Evolutionary conservation across 257 asterid genomes (phyloP), one percentile per base, ranked within the genome.

Genomic region (Przewalskia tangutica): DNA sequence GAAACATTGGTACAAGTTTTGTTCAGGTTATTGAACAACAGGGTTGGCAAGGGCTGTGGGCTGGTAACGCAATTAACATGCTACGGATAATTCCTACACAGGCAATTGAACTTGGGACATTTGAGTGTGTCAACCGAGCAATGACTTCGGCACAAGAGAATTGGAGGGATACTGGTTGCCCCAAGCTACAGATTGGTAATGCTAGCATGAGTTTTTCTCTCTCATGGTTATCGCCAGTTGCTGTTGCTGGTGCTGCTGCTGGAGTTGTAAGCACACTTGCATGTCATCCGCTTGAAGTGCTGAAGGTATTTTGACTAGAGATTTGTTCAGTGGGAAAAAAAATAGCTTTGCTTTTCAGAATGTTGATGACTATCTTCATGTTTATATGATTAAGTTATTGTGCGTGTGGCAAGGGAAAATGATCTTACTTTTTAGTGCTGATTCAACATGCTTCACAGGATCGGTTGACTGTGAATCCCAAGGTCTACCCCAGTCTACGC

Each of bases 11-110:
- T 56, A 95, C 97, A 65, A 93, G 99, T 86, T 93, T 93, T 51
- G 58, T 90, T 77, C 94, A 95, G 85, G 87, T 95, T 73, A 84
- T 93, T 67, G 97, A 95, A 85, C 88, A 90, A 75, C 98, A 91
- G 83, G 99, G 99, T 67, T 90, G 97, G 98, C 94, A 88, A 87
- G 99, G 99, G 67, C 93, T 93, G 38, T 95, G 99, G 99, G 97
- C 97, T 53, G 98, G 99, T 71, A 95, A 95, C 65, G 87, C 97
- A 82, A 90, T 95, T 82, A 95, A 95, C 90, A 95, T 92, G 97
- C 51, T 95, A 81, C 98, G 98, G 46, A 95, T 92, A 80, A 87
- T 95, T 77, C 99, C 99, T 27, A 90, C 98, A 11, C 98, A 95
- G 84, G 99, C 99, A 60, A 95, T 95, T 82, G 98, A 95, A 88